A percentile compares a stretch with the other conserved stretches of the same genome.
These are phyloP conservation scores for Colletotrichum coccodes DNA, from an alignment of 2,329 filamentous ascomycete genomes.

Conservation along the genomic window DNA sequence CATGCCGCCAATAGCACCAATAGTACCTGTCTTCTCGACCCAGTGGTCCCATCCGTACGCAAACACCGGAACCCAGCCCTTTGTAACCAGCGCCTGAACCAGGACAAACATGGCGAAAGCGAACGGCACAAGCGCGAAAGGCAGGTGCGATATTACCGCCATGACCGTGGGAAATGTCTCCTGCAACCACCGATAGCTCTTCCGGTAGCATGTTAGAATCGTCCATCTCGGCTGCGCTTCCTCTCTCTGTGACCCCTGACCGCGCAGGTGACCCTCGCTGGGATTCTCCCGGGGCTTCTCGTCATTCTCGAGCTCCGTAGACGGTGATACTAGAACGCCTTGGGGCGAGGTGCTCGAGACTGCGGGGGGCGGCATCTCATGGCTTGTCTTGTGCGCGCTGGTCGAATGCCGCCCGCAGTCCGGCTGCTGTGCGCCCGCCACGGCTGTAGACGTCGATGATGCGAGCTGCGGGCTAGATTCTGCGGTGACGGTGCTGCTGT, in stretches of 20 bases:
- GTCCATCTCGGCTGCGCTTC: constrained; percentile 49
- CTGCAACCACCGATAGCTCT: constrained; percentile 67
- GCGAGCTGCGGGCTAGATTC: constrained; percentile 3
- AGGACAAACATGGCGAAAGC: constrained; percentile 80
- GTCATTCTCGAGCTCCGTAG: background rate
- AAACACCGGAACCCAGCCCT: constrained; percentile 80
- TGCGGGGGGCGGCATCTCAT: background rate
- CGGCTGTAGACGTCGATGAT: constrained; percentile 4
- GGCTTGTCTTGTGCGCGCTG: background rate
- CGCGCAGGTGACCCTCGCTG: too few species aligned
- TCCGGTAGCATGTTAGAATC: constrained; percentile 58
- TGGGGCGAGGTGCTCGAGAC: background rate
- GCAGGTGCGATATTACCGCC: constrained; percentile 72
- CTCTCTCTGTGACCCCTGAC: background rate
- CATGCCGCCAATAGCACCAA: constrained; percentile 78
- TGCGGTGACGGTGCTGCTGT: background rate
- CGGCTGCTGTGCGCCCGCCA: background rate
- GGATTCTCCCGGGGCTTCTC: constrained; percentile 24
- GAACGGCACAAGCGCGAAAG: constrained; percentile 75
- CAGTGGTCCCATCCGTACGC: constrained; percentile 80
- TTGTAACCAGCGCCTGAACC: constrained; percentile 77
- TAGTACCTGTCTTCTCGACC: constrained; percentile 74
- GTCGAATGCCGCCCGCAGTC: background rate
- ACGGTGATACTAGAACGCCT: background rate
- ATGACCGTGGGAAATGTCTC: constrained; percentile 78